Evolutionary conservation across 805 yeast genomes (phyloP).

Genomic region (Candida xiaguanensis): DNA sequence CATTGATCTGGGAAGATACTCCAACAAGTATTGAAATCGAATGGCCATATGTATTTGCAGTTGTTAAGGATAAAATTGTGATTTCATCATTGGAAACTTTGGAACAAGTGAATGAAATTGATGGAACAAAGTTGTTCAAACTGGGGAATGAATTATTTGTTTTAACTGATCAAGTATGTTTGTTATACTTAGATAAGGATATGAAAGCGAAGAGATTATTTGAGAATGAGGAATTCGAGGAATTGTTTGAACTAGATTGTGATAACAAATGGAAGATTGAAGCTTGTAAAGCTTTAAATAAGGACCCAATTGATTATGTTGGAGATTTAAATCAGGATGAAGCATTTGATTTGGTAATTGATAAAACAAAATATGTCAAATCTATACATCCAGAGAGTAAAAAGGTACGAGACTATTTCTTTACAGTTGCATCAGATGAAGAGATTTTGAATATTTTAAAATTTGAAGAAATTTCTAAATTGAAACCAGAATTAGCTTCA

Average conservation of each 20-base stretch:
- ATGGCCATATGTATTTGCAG: slow-evolving; percentile 37
- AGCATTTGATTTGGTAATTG: slow-evolving; percentile 4
- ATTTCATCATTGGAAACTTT: slow-evolving; percentile 25
- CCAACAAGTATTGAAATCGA: slow-evolving; percentile 25
- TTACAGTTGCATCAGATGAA: background rate
- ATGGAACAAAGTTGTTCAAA: background rate
- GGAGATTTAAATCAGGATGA: slow-evolving; percentile 4
- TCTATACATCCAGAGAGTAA: slow-evolving; percentile 1
- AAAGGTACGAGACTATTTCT: slow-evolving; percentile 1
- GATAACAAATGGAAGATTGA: background rate
- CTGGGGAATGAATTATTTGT: slow-evolving; percentile 3
- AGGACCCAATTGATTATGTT: slow-evolving; percentile 2
- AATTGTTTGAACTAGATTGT: background rate
- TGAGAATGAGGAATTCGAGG: background rate
- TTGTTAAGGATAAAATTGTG: slow-evolving; percentile 18
- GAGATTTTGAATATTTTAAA: slow-evolving; percentile 5
- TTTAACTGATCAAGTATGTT: background rate
- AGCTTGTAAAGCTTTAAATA: slow-evolving; percentile 1
- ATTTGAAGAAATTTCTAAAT: slow-evolving; percentile 1
- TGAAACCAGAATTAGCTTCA: background rate
- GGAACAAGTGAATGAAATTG: slow-evolving; percentile 11
- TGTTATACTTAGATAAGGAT: slow-evolving; percentile 1
- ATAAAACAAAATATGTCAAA: slow-evolving; percentile 1
- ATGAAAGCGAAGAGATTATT: background rate
- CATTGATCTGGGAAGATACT: slow-evolving; percentile 37